Conservation (phyloP, 225 moss, liverwort and hornwort genomes). For the Pseudoscleropodium purum region DNA sequence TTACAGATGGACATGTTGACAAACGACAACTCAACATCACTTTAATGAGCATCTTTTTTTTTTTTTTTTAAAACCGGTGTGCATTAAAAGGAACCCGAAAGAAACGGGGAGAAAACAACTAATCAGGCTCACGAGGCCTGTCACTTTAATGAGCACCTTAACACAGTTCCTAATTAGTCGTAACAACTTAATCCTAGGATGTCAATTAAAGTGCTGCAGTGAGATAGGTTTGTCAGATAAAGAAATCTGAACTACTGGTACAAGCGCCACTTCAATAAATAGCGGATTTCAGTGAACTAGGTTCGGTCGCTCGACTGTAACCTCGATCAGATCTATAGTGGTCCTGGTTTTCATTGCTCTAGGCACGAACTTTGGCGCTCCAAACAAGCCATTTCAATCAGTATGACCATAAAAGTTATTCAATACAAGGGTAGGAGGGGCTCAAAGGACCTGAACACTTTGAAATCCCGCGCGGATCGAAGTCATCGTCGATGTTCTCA, state of each 20-base stretch:
- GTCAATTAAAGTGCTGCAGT: background rate
- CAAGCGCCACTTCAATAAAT: background rate
- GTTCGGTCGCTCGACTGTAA: background rate
- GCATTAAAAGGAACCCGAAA: too few species aligned
- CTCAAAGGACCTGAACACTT: constrained; percentile 33
- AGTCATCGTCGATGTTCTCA: constrained; percentile 56
- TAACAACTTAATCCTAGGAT: background rate
- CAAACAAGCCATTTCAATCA: background rate
- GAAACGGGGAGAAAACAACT: too few species aligned
- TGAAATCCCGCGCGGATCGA: constrained; percentile 68
- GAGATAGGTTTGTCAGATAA: background rate
- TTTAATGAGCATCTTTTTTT: background rate
- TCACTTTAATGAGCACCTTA: background rate
- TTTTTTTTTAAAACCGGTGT: too few species aligned
- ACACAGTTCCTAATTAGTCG: background rate
- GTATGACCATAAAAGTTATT: background rate
- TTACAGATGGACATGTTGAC: background rate
- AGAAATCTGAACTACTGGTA: background rate
- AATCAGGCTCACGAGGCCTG: too few species aligned
- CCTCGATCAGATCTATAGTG: background rate
- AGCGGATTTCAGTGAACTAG: background rate
- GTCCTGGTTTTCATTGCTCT: background rate
- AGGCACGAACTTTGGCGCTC: background rate
- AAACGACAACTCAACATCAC: background rate
- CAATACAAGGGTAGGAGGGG: background rate